Evolutionary conservation across 495 filamentous ascomycete species (phyloP), one percentile per base, ranked within the genome.

Genomic region (Xylaria longipes): DNA sequence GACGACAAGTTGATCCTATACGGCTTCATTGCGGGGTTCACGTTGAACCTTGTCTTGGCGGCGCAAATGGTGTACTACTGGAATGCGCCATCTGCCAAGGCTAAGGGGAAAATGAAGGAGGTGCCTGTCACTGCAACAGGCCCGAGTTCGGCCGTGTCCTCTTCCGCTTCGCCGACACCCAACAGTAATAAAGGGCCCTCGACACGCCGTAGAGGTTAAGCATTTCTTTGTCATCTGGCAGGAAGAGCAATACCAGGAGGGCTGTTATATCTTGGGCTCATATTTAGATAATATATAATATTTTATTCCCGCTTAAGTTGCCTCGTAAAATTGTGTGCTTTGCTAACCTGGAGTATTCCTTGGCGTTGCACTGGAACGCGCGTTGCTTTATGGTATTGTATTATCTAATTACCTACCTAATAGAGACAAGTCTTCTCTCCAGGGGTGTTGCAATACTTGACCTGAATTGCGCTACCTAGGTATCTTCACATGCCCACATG

Each of bases 11-110:
- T 98, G 68, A 98, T 99, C 74, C 88, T 99, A 20, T 97, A 95
- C 79, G 92, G 94, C 29, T 98, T 96, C 86, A 80, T 98, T 57
- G 93, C 93, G 2, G 97, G 92, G 29, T 97, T 97, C 79, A 82
- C 86, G 39, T 89, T 99, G 74, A 99, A 99, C 82, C 82, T 91
- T 72, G 87, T 99, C 68, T 84, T 98, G 69, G 96, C 94, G 4
- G 82, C 84, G 58, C 96, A 99, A 85, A 97, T 98, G 94, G 80
- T 95, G 12, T 97, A 94, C 82, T 98, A 98, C 84, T 99, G 96
- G 96, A 97, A 97, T 76, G 87, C 85, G 70, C 86, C 89, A 27
- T 86, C 87, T 70, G 89, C 82, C 69, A 87, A 79, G 82, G 85
- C 73, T 14, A 80, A 82, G 74, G 83, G 83, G n/a, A 87, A 87